Base-by-base conservation (phyloP, 1,139 yeast species). In the Saccharomyces hybrid region DNA sequence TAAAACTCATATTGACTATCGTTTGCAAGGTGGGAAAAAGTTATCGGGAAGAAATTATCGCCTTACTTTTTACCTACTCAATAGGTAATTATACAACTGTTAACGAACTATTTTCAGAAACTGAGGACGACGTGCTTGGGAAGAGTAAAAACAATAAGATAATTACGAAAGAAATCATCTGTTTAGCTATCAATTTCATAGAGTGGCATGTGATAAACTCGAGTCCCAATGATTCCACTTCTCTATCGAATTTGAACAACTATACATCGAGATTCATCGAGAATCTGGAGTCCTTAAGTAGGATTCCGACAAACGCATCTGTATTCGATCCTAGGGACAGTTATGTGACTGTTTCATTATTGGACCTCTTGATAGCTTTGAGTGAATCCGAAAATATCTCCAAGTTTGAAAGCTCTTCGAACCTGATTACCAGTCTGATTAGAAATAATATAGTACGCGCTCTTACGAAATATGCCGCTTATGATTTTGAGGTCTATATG, bases 1-100 rank as follows among this genome's bases (percentile, higher is more conserved):
- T 82, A 19, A 77, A 76, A 28, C 74, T 85, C 1, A 62, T 86
- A 31, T 74, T 82, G 0, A 77, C 62, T 5, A 60, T 64, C 7
- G 50, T 72, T 23, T 62, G 67, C 26, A 65, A 73, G 1, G 73
- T 74, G 16, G 70, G 77, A 1, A 60, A 76, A 38, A 60, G 61
- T 1, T 60, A 64, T 27, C 66, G 59, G 50, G 65, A 64, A 31
- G 60, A 59, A 27, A 64, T 68, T 28, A 56, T 64, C 46, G 50
- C 60, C 23, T 58, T 68, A 19, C 55, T 61, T 1, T 61, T 58
- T 26, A 54, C 58, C 3, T 53, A 58, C 16, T 47, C 57, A 0
- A 53, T 60, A 3, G 65, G 63, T 26, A 46, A 47, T 44, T 28
- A 48, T 38, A 41, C 52, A 31, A 2, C 27, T 53, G 13, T n/a